Conservation (phyloP, 805 yeast species). For the Ogataea thermomethanolica region DNA sequence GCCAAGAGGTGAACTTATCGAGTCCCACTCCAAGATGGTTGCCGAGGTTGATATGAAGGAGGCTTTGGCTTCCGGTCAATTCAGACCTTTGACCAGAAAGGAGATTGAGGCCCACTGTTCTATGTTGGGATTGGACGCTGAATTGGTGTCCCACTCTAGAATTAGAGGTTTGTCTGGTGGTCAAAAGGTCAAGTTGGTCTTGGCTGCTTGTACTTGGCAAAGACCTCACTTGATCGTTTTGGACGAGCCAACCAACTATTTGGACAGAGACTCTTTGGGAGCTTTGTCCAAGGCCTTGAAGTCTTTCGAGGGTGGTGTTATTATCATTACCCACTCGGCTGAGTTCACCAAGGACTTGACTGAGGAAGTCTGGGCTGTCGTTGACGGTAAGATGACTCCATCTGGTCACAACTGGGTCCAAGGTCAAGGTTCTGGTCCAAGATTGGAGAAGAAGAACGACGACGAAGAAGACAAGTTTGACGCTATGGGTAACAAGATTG, state of each 20-base stretch:
- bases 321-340: slow-evolving; percentile 99
- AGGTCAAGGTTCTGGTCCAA: slow-evolving; percentile 99
- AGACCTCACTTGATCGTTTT: slow-evolving; percentile 99
- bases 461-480: slow-evolving; percentile 98
- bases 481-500: slow-evolving; percentile 99
- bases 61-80: slow-evolving; percentile 99
- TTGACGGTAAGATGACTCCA: slow-evolving; percentile 98
- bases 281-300: slow-evolving; percentile 99
- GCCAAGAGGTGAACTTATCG: slow-evolving; percentile 97
- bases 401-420: slow-evolving; percentile 99
- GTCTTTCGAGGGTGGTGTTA: slow-evolving; percentile 99
- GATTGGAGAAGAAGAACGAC: slow-evolving; percentile 88
- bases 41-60: slow-evolving; percentile 99
- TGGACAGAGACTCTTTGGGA: slow-evolving; percentile 99
- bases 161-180: slow-evolving; percentile 99
- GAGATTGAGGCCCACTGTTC: slow-evolving; percentile 99
- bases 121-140: slow-evolving; percentile 97
- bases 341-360: slow-evolving; percentile 99
- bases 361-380: slow-evolving; percentile 99
- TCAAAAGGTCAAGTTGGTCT: slow-evolving; percentile 98
- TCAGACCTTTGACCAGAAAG: slow-evolving; percentile 99
- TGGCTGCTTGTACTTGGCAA: slow-evolving; percentile 99
- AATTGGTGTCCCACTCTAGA: slow-evolving; percentile 99
- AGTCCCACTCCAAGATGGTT: slow-evolving; percentile 98
- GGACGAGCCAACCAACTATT: slow-evolving; percentile 99